phyloP scores from a whole-genome alignment of 345 rosid species.

The Eucalyptus lansdowneana region DNA sequence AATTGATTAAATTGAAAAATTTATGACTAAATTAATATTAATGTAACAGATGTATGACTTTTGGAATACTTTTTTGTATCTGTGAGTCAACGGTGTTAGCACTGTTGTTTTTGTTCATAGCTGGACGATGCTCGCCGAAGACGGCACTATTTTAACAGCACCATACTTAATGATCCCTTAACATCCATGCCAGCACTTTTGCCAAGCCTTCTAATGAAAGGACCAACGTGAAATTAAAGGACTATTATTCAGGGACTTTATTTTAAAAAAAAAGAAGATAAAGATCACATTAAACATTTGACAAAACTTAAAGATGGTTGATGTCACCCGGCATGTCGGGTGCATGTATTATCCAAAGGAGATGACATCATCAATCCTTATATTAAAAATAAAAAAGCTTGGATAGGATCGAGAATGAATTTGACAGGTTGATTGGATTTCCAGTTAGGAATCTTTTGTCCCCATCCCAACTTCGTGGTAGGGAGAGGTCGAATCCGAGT shows the following conservation, averaged over 20 bases:
- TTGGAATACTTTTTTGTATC: background rate
- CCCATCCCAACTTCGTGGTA: background rate
- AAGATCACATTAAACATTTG: background rate
- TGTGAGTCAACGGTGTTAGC: background rate
- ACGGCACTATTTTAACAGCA: background rate
- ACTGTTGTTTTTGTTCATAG: background rate
- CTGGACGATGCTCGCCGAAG: background rate
- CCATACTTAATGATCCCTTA: background rate
- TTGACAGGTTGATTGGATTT: background rate
- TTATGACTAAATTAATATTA: too few species aligned
- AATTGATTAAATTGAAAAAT: rapidly evolving
- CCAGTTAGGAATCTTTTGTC: background rate
- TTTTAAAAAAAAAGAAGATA: background rate
- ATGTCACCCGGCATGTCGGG: background rate
- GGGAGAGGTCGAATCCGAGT: background rate
- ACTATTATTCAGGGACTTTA: background rate
- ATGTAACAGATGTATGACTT: rapidly evolving
- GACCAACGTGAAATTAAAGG: background rate
- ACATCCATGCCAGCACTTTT: background rate
- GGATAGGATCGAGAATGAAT: background rate
- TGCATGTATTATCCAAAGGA: background rate
- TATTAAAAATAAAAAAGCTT: background rate
- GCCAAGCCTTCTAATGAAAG: background rate
- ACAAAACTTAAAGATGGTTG: background rate
- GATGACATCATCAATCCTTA: background rate